phyloP scores from a whole-genome alignment of 164 flowering plant species.

The Aristolochia contorta region DNA sequence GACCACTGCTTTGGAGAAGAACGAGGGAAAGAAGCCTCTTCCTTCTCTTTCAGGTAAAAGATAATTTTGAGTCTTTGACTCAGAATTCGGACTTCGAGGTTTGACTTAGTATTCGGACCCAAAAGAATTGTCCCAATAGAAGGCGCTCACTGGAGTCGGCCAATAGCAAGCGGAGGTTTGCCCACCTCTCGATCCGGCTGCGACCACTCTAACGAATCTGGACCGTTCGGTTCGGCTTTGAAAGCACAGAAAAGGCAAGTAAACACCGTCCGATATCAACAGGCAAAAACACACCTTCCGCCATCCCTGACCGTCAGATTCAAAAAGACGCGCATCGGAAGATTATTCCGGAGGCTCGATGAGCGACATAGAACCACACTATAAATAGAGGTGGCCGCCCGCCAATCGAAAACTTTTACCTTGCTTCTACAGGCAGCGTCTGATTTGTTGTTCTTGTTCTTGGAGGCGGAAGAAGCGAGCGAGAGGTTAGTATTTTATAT shows the following conservation, averaged over 20 bases:
- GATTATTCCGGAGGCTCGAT: background rate
- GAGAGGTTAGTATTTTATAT: too few species aligned
- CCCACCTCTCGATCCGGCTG: background rate
- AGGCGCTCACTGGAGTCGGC: background rate
- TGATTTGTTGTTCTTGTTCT: background rate
- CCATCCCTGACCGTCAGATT: background rate
- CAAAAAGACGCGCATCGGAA: background rate
- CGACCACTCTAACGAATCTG: background rate
- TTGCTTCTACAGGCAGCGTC: background rate
- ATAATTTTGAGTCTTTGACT: slow-evolving; percentile 10
- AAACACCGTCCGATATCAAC: background rate
- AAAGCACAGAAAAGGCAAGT: background rate
- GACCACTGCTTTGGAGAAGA: too few species aligned
- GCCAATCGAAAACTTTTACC: background rate
- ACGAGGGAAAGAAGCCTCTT: too few species aligned
- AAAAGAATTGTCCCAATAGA: slow-evolving; percentile 10
- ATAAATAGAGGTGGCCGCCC: background rate
- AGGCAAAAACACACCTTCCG: background rate
- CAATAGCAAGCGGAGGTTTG: background rate
- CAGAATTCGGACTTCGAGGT: slow-evolving; percentile 22
- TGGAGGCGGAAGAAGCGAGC: too few species aligned
- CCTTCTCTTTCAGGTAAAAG: too few species aligned
- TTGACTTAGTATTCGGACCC: slow-evolving; percentile 21
- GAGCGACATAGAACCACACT: background rate
- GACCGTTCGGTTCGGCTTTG: background rate